phyloP scores from a whole-genome alignment of 2,329 filamentous ascomycete species.

The Epichloe coenophiala region DNA sequence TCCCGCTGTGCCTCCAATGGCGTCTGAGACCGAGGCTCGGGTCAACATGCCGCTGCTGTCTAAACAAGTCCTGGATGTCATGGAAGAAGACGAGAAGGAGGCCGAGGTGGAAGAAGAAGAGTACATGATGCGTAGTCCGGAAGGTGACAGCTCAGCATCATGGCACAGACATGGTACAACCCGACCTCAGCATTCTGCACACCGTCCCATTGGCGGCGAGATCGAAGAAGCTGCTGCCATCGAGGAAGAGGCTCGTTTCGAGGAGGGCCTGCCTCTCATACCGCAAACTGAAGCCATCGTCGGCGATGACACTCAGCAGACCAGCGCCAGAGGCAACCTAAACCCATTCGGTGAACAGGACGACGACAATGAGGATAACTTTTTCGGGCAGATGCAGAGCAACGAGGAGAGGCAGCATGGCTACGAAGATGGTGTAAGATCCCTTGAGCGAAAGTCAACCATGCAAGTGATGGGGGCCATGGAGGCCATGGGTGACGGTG shows the following conservation, averaged over 20 bases:
- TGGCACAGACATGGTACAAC: slow-evolving; percentile 6
- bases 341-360: slow-evolving; percentile 30
- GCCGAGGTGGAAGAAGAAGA: slow-evolving; percentile 28
- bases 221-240: slow-evolving; percentile 26
- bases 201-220: slow-evolving; percentile 30
- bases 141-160: slow-evolving; percentile 5
- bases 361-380: slow-evolving; percentile 44
- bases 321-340: slow-evolving; percentile 11
- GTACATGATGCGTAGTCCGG: slow-evolving; percentile 10
- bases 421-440: slow-evolving; percentile 10
- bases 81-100: slow-evolving; percentile 38
- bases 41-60: slow-evolving; percentile 28
- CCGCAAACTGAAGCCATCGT: slow-evolving; percentile 16
- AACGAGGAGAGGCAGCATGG: slow-evolving; percentile 11
- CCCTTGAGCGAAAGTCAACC: slow-evolving; percentile 56
- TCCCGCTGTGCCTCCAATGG: slow-evolving; percentile 36
- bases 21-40: slow-evolving; percentile 13
- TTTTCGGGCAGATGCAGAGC: slow-evolving; percentile 42
- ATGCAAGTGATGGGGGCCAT: slow-evolving; percentile 45
- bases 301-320: background rate
- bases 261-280: slow-evolving; percentile 56
- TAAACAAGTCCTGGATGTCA: slow-evolving; percentile 39
- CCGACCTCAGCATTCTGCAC: slow-evolving; percentile 13
- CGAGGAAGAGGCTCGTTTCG: slow-evolving; percentile 45
- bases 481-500: slow-evolving; percentile 28